These are phyloP conservation scores for Paecilomyces niveus DNA, from an alignment of 2,329 filamentous ascomycete species.

Conservation along the genomic window DNA sequence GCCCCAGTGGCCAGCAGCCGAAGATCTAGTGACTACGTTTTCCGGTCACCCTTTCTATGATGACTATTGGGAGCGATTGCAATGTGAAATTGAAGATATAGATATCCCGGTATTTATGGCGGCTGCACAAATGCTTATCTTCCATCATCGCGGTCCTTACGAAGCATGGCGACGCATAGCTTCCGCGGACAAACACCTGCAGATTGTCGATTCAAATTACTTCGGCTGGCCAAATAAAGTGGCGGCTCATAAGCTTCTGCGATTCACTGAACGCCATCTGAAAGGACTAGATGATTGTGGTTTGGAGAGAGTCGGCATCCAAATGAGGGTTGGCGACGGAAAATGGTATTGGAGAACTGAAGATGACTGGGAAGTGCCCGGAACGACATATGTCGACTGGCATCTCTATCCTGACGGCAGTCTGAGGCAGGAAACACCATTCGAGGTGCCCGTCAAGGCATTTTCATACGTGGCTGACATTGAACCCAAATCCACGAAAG, in stretches of 20 bases:
- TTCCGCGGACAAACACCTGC: neutral
- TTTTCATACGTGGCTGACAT: slow-evolving; percentile 4
- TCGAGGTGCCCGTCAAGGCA: slow-evolving; percentile 4
- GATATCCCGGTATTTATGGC: neutral
- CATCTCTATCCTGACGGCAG: neutral
- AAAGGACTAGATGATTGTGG: neutral
- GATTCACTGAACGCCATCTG: neutral
- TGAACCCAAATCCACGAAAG: neutral
- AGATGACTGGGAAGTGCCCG: neutral
- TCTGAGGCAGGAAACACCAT: neutral
- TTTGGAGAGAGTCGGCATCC: neutral
- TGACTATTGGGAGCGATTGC: neutral
- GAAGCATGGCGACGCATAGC: neutral
- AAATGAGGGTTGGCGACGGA: neutral
- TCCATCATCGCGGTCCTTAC: neutral
- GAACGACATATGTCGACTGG: neutral
- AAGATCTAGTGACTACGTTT: neutral
- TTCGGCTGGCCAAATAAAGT: neutral
- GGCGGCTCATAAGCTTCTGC: neutral
- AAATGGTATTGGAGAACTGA: slow-evolving; percentile 2
- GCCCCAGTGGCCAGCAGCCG: neutral
- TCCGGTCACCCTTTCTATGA: neutral
- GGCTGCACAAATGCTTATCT: neutral
- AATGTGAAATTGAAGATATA: neutral
- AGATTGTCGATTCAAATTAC: neutral